Conservation (phyloP, 768 basidiomycete genomes). For the Rhizopogon roseolus region DNA sequence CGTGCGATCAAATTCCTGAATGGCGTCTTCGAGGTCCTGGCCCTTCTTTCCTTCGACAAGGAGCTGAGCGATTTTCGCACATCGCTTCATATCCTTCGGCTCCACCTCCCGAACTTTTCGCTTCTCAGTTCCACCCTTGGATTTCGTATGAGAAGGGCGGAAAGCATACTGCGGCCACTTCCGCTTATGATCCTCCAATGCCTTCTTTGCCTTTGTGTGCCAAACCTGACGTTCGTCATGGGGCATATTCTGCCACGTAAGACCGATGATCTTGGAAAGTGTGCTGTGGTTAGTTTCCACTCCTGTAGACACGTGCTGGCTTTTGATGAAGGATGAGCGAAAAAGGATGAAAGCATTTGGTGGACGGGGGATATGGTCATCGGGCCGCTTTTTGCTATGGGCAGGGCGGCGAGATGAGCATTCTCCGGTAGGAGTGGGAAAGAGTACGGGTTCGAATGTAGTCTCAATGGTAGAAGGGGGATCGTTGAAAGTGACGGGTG, state of each 20-base stretch:
- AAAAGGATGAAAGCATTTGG: slow-evolving; percentile 88
- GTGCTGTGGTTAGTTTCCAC: slow-evolving; percentile 84
- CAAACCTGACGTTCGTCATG: slow-evolving; percentile 73
- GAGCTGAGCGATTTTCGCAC: slow-evolving; percentile 63
- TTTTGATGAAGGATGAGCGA: slow-evolving; percentile 78
- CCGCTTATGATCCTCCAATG: slow-evolving; percentile 69
- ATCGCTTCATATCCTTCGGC: slow-evolving; percentile 53
- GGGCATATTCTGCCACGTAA: slow-evolving; percentile 78
- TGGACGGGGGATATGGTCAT: slow-evolving; percentile 76
- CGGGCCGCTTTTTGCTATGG: slow-evolving; percentile 67
- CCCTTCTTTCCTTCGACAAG: slow-evolving; percentile 67
- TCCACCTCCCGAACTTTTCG: slow-evolving; percentile 33
- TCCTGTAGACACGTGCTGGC: slow-evolving; percentile 68
- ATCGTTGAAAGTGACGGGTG: slow-evolving; percentile 53
- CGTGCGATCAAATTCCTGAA: slow-evolving; percentile 53
- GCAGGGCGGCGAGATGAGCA: slow-evolving; percentile 37
- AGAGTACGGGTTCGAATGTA: slow-evolving; percentile 45
- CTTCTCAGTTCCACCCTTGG: slow-evolving; percentile 26
- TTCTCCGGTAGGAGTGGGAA: slow-evolving; percentile 44
- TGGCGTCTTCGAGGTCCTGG: slow-evolving; percentile 52
- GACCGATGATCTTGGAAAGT: slow-evolving; percentile 78
- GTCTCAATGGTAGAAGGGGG: slow-evolving; percentile 34
- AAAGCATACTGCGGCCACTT: slow-evolving; percentile 72
- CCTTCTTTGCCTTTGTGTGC: slow-evolving; percentile 71
- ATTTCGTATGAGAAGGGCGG: slow-evolving; percentile 47